Percentiles rank a stretch among this genome's conserved stretches.
These are phyloP conservation scores for Pichia sp. DNA, from an alignment of 1,139 yeast species.

Conservation along the genomic window DNA sequence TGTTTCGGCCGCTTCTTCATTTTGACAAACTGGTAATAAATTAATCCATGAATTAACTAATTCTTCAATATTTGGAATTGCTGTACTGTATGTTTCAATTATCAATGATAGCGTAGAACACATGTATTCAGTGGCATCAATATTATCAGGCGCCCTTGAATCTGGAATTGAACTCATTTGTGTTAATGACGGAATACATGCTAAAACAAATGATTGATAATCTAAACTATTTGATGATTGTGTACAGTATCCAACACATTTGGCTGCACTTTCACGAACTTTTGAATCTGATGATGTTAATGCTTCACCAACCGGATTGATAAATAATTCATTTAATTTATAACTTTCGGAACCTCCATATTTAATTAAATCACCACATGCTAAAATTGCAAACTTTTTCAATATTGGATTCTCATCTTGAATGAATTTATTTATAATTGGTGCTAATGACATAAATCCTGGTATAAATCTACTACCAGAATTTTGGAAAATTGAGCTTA, in stretches of 20 bases:
- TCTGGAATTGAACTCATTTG: constrained; percentile 76
- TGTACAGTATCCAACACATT: constrained; percentile 81
- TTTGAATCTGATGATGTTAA: constrained; percentile 63
- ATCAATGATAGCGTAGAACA: constrained; percentile 80
- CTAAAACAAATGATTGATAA: constrained; percentile 58
- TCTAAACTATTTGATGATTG: constrained; percentile 58
- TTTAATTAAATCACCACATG: constrained; percentile 75
- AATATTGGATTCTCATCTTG: constrained; percentile 62
- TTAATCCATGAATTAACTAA: constrained; percentile 72
- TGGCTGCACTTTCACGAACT: constrained; percentile 83
- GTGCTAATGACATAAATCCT: constrained; percentile 51
- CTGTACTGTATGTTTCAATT: constrained; percentile 47
- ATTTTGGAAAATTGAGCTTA: constrained; percentile 68
- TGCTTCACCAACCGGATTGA: constrained; percentile 56
- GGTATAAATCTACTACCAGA: constrained; percentile 54
- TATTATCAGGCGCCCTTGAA: constrained; percentile 76
- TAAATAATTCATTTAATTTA: constrained; percentile 57
- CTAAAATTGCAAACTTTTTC: constrained; percentile 73
- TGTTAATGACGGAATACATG: constrained; percentile 67
- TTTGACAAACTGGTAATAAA: constrained; percentile 75
- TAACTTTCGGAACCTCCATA: constrained; percentile 65
- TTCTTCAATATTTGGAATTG: constrained; percentile 54
- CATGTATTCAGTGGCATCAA: constrained; percentile 83
- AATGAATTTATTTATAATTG: constrained; percentile 49
- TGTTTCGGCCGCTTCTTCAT: constrained; percentile 86